Evolutionary conservation across 1,139 yeast species (phyloP), one percentile per base, ranked within the genome.

Genomic region (Zygosaccharomyces pseudobailii): DNA sequence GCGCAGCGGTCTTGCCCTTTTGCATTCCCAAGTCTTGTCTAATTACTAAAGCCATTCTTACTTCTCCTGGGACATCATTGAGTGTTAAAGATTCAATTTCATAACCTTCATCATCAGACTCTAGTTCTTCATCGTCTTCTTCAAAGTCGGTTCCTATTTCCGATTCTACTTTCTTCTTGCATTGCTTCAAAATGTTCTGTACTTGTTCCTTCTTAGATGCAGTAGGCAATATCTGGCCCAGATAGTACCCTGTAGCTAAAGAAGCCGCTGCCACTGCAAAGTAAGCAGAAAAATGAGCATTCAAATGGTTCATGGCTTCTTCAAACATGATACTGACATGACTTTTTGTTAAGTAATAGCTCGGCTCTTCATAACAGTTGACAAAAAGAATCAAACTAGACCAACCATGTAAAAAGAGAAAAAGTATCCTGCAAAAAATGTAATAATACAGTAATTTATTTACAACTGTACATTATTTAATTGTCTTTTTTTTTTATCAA

Each of bases 1-100:
- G 99, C 2, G 98, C 98, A 1, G 97, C 97, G 1, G 87, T 86
- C 65, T 94, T 94, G 31, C 98, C 98, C 68, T 88, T 89, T 40
- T 87, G 83, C 98, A 92, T 92, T 47, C 81, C 83, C 54, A 92
- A 71, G 65, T 92, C 98, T 38, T 85, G 87, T 51, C 98, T 80
- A 1, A 92, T 90, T 2, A 89, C 80, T 33, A 94, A 72, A 0
- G 94, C 89, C 96, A 92, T 85, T 55, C 89, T 74, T 37, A 86
- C 90, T 65, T 87, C 95, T 3, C 87, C 92, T 2, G 82, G 87
- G 19, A 82, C 70, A 20, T 73, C 79, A 57, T 84, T 84, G 52
- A 84, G 68, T 3, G 76, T 67, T 0, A 69, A 65, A 1, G 88
- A 82, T 55, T 83, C 77, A 40, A 83, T 73, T 40, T 73, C 68